These are phyloP conservation scores for Syncephalis plumigaleata DNA, from an alignment of 371 early-diverging fungal genomes.

Conservation along the genomic window DNA sequence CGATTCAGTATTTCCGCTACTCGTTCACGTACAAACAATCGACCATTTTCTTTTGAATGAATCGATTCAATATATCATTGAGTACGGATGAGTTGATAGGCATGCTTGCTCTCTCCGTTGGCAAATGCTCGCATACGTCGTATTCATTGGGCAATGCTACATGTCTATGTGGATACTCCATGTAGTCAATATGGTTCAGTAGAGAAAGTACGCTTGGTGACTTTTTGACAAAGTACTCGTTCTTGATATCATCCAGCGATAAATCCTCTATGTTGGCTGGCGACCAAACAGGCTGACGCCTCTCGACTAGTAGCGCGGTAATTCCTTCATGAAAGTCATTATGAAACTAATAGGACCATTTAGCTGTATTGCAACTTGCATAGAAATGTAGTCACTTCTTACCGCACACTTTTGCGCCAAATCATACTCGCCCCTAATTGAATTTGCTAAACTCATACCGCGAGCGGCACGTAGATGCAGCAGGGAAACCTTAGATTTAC, in stretches of 20 bases:
- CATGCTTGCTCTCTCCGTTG: no score
- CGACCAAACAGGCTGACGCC: constrained; percentile 56
- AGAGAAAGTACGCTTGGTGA: constrained; percentile 13
- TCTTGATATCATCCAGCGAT: constrained; percentile 32
- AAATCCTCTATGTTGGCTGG: constrained; percentile 37
- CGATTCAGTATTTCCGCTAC: no score
- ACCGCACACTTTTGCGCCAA: constrained; percentile 64
- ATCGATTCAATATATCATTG: no score
- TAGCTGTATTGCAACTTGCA: no score
- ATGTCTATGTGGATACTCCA: constrained; percentile 3
- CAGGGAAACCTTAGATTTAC: no score
- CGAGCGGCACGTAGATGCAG: constrained; percentile 21
- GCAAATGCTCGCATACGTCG: no score
- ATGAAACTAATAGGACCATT: constrained; percentile 19
- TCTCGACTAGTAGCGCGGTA: constrained; percentile 49
- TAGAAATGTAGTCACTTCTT: constrained; percentile 2
- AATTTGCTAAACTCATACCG: constrained; percentile 47
- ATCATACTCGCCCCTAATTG: constrained; percentile 75
- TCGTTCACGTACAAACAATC: no score
- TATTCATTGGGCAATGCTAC: no score
- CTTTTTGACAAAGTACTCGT: constrained; percentile 29
- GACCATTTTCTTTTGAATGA: no score
- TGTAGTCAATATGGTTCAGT: constrained; percentile 14
- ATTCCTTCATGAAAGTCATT: constrained; percentile 87
- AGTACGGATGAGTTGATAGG: no score